Evolutionary conservation across 2,329 filamentous ascomycete genomes (phyloP).

Genomic region (Sarocladium oryzae): DNA sequence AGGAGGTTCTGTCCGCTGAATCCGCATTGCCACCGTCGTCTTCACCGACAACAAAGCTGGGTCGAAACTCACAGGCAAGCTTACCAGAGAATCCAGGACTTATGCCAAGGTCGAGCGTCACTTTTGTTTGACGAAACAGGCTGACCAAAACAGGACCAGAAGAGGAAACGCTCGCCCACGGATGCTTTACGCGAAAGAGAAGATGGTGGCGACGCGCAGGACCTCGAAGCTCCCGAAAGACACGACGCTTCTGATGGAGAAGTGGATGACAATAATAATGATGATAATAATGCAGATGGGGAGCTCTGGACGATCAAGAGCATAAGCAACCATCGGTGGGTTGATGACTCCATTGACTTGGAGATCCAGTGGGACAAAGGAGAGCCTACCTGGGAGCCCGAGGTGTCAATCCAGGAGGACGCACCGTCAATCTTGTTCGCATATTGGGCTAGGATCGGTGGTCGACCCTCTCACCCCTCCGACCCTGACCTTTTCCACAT

Average conservation of each 20-base stretch:
- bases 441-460: slow-evolving; percentile 25
- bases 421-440: slow-evolving; percentile 22
- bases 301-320: neutral
- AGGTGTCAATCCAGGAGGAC: slow-evolving; percentile 26
- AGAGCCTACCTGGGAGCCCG: slow-evolving; percentile 27
- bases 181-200: neutral
- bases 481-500: slow-evolving; percentile 25
- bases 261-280: neutral
- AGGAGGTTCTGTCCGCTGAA: too few relatives aligned
- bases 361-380: slow-evolving; percentile 25
- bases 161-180: neutral
- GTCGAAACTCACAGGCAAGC: too few relatives aligned
- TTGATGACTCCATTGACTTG: slow-evolving; percentile 21
- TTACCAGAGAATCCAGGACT: too few relatives aligned
- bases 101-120: too few relatives aligned
- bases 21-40: too few relatives aligned
- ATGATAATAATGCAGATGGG: neutral
- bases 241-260: too few relatives aligned
- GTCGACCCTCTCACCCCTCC: slow-evolving; percentile 25
- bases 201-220: too few relatives aligned
- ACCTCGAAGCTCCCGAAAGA: too few relatives aligned
- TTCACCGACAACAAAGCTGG: too few relatives aligned
- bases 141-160: neutral
- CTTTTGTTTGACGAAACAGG: too few relatives aligned
- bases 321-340: slow-evolving; percentile 21